These are phyloP conservation scores for Botrytis cinerea DNA, from an alignment of 2,329 filamentous ascomycete species.

Conservation along the genomic window DNA sequence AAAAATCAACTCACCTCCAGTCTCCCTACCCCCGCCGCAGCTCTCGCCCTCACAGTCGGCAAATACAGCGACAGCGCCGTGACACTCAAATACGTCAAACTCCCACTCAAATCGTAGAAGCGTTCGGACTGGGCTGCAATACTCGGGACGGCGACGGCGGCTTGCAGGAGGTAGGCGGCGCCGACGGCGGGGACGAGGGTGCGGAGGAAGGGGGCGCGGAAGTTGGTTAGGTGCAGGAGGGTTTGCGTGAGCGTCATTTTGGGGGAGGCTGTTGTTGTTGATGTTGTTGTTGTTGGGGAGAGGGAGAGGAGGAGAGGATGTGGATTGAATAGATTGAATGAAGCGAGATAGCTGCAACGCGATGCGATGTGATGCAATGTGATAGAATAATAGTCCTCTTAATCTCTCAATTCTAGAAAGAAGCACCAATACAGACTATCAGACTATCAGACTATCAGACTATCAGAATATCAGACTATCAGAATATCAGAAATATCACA, in stretches of 20 bases:
- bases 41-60: background rate
- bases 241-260: slow-evolving; percentile 44
- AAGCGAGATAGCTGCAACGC: too few relatives aligned
- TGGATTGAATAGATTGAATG: background rate
- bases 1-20: background rate
- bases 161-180: slow-evolving; percentile 64
- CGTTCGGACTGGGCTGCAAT: slow-evolving; percentile 61
- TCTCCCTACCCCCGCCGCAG: accelerated
- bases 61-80: background rate
- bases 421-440: background rate
- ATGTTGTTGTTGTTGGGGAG: too few relatives aligned
- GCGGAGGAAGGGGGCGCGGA: slow-evolving; percentile 61
- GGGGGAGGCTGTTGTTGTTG: too few relatives aligned
- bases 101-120: slow-evolving; percentile 61
- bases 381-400: too few relatives aligned
- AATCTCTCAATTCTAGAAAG: background rate
- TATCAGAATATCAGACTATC: background rate
- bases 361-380: too few relatives aligned
- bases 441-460: too few relatives aligned
- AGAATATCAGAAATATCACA: background rate
- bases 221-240: slow-evolving; percentile 62
- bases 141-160: slow-evolving; percentile 62
- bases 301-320: too few relatives aligned
- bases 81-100: background rate
- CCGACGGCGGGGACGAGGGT: slow-evolving; percentile 63